Conservation (phyloP, 2,329 filamentous ascomycete genomes). For the Xylariales sp. region DNA sequence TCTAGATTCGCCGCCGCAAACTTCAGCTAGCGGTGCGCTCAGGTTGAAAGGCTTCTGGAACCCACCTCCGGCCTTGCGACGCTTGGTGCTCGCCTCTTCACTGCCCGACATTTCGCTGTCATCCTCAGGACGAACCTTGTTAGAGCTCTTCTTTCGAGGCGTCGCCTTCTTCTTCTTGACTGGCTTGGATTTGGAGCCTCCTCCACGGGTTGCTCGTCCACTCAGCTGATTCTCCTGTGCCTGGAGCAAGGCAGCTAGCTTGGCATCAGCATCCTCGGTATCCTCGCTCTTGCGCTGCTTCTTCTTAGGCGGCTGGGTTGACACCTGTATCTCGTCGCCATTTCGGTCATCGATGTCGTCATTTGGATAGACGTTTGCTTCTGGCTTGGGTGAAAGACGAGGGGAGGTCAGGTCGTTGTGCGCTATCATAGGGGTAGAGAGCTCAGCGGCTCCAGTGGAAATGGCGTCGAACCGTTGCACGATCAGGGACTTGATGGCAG, state of each 20-base stretch:
- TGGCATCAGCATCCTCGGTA: conserved; percentile 73
- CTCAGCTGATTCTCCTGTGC: conserved; percentile 79
- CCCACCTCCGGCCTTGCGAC: conserved; percentile 82
- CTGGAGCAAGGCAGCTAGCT: conserved; percentile 81
- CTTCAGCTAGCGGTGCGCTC: conserved; percentile 62
- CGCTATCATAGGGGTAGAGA: conserved; percentile 12
- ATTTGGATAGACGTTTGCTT: conserved; percentile 25
- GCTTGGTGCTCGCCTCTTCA: conserved; percentile 52
- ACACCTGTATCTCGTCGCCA: conserved; percentile 42
- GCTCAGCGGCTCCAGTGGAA: conserved; percentile 26
- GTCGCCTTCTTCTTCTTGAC: conserved; percentile 59
- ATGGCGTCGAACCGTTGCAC: conserved; percentile 70
- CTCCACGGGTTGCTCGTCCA: conserved; percentile 72
- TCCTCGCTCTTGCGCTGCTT: conserved; percentile 62
- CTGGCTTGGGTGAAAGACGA: conserved; percentile 18
- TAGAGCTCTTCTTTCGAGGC: conserved; percentile 69
- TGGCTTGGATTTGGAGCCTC: conserved; percentile 46
- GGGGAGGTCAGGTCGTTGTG: conserved; percentile 15
- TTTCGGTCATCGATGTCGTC: conserved; percentile 26
- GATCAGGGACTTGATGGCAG: conserved; percentile 67
- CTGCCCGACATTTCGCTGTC: conserved; percentile 71
- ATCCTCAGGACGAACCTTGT: conserved; percentile 71
- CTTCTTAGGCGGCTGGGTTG: conserved; percentile 48
- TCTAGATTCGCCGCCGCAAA: conserved; percentile 61
- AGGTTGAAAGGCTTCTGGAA: conserved; percentile 86